Conservation (phyloP, 495 filamentous ascomycete species). For the Margaritispora aquatica region DNA sequence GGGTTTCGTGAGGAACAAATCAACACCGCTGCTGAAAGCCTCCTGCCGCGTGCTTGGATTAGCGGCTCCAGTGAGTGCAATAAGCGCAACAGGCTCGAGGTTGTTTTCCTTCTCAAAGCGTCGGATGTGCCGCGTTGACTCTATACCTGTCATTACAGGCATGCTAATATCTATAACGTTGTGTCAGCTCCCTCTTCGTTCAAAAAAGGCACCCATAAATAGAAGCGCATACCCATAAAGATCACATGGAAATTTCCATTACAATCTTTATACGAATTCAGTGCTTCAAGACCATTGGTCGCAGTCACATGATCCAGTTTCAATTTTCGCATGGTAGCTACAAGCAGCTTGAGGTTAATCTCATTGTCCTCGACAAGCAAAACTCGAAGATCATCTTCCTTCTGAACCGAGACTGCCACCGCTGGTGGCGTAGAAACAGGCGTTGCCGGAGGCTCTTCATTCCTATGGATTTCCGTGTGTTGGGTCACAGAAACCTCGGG, state of each 20-base stretch:
- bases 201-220: not conserved
- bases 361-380: constrained; percentile 71
- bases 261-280: constrained; percentile 30
- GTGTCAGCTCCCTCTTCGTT: not conserved
- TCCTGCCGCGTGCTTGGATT: constrained; percentile 56
- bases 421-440: not conserved
- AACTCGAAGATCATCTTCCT: constrained; percentile 34
- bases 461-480: not conserved
- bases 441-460: not conserved
- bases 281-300: constrained; percentile 37
- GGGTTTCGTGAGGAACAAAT: constrained; percentile 68
- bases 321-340: constrained; percentile 49
- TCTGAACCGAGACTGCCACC: constrained; percentile 28
- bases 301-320: constrained; percentile 35
- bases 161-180: constrained; percentile 54
- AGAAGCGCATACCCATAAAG: constrained; percentile 43
- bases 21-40: constrained; percentile 57
- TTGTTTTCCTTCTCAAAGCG: constrained; percentile 36
- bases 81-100: constrained; percentile 45
- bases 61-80: constrained; percentile 64
- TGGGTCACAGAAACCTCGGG: too few relatives aligned
- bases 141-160: constrained; percentile 60
- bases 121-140: constrained; percentile 49
- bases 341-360: constrained; percentile 66
- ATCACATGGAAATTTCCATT: constrained; percentile 40